Percentiles rank a stretch among this genome's conserved stretches.
Evolutionary conservation across 192 early-diverging fungal species (phyloP).

Genomic region (Spinellus fusiger): DNA sequence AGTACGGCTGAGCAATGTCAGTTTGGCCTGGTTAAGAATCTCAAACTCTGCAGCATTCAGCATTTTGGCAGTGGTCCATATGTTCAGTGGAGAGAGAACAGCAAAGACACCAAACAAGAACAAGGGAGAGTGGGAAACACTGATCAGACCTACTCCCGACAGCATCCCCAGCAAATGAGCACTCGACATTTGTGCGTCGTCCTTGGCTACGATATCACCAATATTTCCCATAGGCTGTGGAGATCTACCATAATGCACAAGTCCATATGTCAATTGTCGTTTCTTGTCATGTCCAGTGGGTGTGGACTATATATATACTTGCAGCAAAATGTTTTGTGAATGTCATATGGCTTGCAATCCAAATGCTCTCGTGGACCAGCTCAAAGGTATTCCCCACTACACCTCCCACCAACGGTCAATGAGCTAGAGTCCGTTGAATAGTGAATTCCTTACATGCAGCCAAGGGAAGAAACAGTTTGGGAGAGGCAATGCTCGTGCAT

Average conservation of each 20-base stretch:
- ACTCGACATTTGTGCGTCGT: slow-evolving; percentile 64
- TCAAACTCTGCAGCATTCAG: slow-evolving; percentile 58
- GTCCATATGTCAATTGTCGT: neutral
- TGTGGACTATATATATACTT: slow-evolving; percentile 7
- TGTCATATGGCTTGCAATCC: slow-evolving; percentile 64
- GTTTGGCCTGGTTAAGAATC: slow-evolving; percentile 56
- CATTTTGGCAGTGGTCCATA: slow-evolving; percentile 43
- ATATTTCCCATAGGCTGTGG: slow-evolving; percentile 56
- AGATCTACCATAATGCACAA: neutral
- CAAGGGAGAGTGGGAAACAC: slow-evolving; percentile 44
- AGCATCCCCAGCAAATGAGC: slow-evolving; percentile 60
- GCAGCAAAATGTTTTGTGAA: slow-evolving; percentile 63
- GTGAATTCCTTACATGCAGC: slow-evolving; percentile 30
- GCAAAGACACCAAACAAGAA: slow-evolving; percentile 54
- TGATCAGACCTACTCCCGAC: slow-evolving; percentile 48
- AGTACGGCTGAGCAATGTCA: slow-evolving; percentile 41
- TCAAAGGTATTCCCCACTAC: slow-evolving; percentile 52
- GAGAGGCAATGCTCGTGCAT: slow-evolving; percentile 45
- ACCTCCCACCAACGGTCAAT: neutral
- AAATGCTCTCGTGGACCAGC: slow-evolving; percentile 59
- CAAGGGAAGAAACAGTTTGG: slow-evolving; percentile 47
- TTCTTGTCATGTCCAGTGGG: neutral
- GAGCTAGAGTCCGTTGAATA: neutral
- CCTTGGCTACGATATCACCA: slow-evolving; percentile 67
- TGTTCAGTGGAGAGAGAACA: slow-evolving; percentile 50